Conservation (phyloP, 73 alveolate genomes). For the Tetrahymena thermophila region DNA sequence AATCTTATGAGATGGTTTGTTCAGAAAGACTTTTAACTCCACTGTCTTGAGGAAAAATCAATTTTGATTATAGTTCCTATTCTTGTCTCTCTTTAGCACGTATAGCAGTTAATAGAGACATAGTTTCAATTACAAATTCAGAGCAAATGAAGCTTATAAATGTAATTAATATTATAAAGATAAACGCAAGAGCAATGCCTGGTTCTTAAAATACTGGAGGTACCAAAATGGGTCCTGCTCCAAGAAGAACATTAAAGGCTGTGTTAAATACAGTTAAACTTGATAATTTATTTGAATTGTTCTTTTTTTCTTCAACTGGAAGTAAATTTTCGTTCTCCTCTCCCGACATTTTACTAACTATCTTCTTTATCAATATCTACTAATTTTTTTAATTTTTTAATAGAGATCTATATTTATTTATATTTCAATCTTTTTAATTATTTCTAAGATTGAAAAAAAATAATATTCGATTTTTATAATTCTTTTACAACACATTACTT, state of each 20-base stretch:
- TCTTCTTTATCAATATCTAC: background rate
- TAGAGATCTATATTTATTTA: no score
- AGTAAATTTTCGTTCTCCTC: background rate
- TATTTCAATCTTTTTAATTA: background rate
- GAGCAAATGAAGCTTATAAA: slow-evolving; percentile 22
- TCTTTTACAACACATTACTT: background rate
- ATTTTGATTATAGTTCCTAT: background rate
- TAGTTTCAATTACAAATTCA: slow-evolving; percentile 20
- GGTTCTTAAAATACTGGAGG: slow-evolving; percentile 14
- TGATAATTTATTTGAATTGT: background rate
- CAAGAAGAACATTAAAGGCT: slow-evolving; percentile 20
- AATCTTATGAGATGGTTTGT: background rate
- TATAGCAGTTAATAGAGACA: background rate
- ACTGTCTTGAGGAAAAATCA: background rate
- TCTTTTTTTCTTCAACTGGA: background rate
- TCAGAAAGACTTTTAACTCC: background rate
- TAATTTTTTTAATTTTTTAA: background rate
- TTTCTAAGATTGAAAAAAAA: background rate
- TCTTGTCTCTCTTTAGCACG: background rate
- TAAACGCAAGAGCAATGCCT: slow-evolving; percentile 28
- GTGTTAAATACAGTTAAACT: slow-evolving; percentile 27
- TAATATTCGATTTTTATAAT: no score
- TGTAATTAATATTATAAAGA: background rate
- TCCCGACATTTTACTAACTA: background rate
- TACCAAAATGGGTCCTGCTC: slow-evolving; percentile 27